Conservation (phyloP, 495 filamentous ascomycete species). For the Xylaria venustula region DNA sequence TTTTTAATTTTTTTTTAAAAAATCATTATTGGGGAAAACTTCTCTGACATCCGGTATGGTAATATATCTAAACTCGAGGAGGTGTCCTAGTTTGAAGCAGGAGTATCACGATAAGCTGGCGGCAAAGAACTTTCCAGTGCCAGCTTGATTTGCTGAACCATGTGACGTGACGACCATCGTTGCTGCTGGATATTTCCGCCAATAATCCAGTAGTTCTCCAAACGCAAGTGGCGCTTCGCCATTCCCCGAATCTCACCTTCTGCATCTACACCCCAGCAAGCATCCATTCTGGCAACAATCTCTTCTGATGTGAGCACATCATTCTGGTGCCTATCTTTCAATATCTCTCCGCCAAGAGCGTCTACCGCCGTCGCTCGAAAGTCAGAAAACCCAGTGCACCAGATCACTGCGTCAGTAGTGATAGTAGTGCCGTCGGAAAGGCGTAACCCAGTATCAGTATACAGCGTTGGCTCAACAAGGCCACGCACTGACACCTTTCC, state of each 20-base stretch:
- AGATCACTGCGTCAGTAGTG: conserved; percentile 34
- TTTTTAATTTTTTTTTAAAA: too few relatives aligned
- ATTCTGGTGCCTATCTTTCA: conserved; percentile 12
- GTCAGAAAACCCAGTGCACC: conserved; percentile 37
- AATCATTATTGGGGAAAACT: too few relatives aligned
- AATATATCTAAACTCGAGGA: too few relatives aligned
- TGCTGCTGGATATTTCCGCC: conserved; percentile 27
- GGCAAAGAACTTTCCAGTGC: conserved; percentile 26
- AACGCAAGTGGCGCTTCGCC: conserved; percentile 27
- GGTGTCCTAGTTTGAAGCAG: neutral
- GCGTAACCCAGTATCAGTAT: conserved; percentile 24
- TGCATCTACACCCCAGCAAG: conserved; percentile 26
- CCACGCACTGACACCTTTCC: conserved; percentile 23
- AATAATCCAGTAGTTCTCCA: conserved; percentile 35
- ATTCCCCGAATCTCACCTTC: conserved; percentile 36
- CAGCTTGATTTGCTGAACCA: conserved; percentile 38
- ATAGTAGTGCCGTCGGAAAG: conserved; percentile 27
- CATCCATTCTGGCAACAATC: conserved; percentile 28
- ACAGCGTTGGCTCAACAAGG: conserved; percentile 22
- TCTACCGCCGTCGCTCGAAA: conserved; percentile 11
- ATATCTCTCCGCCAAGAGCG: neutral
- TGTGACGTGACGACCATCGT: conserved; percentile 26
- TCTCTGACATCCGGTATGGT: too few relatives aligned
- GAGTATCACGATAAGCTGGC: conserved; percentile 23
- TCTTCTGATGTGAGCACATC: neutral